These are phyloP conservation scores for Candida hispaniensis DNA, from an alignment of 805 yeast species.

Conservation along the genomic window DNA sequence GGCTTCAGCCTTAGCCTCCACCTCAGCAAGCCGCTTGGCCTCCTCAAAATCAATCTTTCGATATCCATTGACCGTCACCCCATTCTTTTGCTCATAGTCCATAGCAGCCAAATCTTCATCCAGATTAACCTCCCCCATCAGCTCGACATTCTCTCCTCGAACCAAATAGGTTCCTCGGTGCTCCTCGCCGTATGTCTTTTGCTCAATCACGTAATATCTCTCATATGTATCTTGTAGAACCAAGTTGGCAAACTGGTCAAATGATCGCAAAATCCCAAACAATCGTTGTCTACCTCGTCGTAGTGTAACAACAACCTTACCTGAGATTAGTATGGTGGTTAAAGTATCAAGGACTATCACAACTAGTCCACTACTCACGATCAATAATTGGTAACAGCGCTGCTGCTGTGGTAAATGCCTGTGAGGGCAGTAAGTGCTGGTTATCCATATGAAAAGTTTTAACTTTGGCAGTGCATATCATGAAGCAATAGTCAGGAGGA, in stretches of 20 bases:
- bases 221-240: slow-evolving; percentile 87
- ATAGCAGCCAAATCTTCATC: slow-evolving; percentile 44
- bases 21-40: slow-evolving; percentile 12
- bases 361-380: slow-evolving; percentile 22
- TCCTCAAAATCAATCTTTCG: slow-evolving; percentile 11
- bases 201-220: slow-evolving; percentile 46
- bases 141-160: slow-evolving; percentile 91
- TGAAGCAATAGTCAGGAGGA: no score
- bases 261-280: slow-evolving; percentile 84
- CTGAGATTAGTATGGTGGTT: slow-evolving; percentile 23
- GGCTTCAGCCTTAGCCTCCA: slow-evolving; percentile 3
- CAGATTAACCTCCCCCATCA: slow-evolving; percentile 88
- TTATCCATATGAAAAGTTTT: no score
- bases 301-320: slow-evolving; percentile 66
- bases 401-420: slow-evolving; percentile 37
- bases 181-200: slow-evolving; percentile 58
- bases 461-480: no score
- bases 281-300: slow-evolving; percentile 86
- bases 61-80: slow-evolving; percentile 13
- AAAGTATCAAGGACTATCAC: not conserved
- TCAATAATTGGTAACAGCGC: slow-evolving; percentile 34
- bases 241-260: slow-evolving; percentile 89
- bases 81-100: slow-evolving; percentile 13
- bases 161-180: slow-evolving; percentile 73
- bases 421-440: slow-evolving; percentile 34